Conservation (phyloP, 2,329 filamentous ascomycete genomes). For the Colletotrichum costaricense region DNA sequence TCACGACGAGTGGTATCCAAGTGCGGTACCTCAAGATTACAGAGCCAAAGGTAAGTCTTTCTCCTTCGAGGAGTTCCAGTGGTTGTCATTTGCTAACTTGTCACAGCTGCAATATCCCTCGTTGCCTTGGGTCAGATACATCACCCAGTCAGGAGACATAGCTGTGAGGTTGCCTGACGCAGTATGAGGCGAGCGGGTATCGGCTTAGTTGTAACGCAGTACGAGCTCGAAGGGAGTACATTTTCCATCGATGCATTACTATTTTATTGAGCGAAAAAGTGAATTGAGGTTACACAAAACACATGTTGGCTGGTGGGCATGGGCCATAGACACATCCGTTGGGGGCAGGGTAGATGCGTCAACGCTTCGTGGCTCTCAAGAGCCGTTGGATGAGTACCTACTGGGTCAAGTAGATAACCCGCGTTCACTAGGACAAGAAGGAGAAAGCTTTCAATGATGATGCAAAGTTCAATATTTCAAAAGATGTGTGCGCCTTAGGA, state of each 20-base stretch:
- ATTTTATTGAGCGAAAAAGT: conserved; percentile 18
- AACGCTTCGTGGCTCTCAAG: background rate
- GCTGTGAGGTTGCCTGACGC: conserved; percentile 94
- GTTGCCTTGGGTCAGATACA: conserved; percentile 97
- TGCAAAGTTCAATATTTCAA: background rate
- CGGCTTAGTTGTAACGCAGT: background rate
- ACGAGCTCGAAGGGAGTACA: background rate
- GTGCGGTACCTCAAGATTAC: conserved; percentile 99
- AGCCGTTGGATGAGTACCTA: background rate
- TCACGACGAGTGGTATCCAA: conserved; percentile 99
- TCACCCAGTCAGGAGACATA: conserved; percentile 97
- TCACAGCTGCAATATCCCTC: conserved; percentile 94
- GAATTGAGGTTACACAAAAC: background rate
- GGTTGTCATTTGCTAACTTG: conserved; percentile 26
- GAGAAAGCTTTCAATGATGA: background rate
- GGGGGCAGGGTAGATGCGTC: background rate
- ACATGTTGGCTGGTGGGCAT: background rate
- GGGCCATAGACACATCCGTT: background rate
- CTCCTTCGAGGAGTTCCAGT: background rate
- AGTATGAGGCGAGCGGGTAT: conserved; percentile 61
- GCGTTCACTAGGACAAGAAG: background rate
- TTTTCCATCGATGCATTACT: background rate
- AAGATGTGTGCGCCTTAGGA: background rate
- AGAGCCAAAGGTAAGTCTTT: conserved; percentile 87
- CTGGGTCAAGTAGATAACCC: background rate